Conservation (phyloP, 305 asterid species). For the Fraxinus velutina region DNA sequence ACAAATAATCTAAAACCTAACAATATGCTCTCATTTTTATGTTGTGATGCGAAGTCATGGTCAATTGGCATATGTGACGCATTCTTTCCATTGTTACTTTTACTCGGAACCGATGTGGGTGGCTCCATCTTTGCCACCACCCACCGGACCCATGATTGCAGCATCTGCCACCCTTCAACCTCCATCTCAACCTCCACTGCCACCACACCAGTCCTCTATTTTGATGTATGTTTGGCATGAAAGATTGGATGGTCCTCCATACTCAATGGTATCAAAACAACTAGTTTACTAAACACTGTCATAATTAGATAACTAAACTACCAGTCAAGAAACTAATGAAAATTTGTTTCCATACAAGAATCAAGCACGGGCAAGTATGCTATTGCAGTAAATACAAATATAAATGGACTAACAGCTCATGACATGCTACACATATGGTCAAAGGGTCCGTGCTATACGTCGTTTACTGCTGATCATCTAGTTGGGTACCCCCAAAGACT, state of each 20-base stretch:
- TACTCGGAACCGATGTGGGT: background rate
- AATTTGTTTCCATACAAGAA: background rate
- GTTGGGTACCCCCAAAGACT: conserved; percentile 19
- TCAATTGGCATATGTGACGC: background rate
- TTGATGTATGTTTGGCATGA: background rate
- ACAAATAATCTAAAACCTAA: no score
- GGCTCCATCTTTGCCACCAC: background rate
- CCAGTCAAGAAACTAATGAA: background rate
- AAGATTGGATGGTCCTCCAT: background rate
- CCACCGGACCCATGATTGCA: background rate
- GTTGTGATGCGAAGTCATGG: background rate
- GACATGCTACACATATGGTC: background rate
- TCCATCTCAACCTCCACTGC: background rate
- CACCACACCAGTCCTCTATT: background rate
- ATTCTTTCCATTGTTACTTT: background rate
- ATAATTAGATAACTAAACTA: background rate
- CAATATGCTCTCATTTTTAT: background rate
- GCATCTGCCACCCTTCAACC: background rate
- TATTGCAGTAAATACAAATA: background rate
- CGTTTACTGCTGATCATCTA: background rate
- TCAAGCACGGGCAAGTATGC: background rate
- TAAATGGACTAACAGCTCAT: background rate
- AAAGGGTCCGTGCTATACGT: background rate
- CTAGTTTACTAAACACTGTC: background rate
- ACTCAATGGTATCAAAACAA: background rate